Evolutionary conservation across 169 alveolate genomes (phyloP), one percentile per base, ranked within the genome.

Genomic region (Ichthyophthirius multifiliis): DNA sequence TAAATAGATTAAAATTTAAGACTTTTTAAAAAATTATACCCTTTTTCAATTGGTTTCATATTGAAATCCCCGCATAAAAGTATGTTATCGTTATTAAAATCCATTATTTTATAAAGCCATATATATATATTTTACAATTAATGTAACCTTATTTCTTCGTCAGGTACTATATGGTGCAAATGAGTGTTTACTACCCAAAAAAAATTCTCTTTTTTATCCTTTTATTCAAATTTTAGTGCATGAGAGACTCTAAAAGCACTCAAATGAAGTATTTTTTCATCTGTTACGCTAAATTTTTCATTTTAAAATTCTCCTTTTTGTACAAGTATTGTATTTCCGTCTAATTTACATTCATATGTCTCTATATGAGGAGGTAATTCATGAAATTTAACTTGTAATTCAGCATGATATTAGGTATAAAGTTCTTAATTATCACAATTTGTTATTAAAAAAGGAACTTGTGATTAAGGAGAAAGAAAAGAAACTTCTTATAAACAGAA

Each of bases 61-160:
- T 67, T 67, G 20, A 67, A 67, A 67, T 67, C 77, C 41, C 77
- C 77, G 41, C 77, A 67, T 2, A 67, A n/a, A 5, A 67, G 20
- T 39, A 67, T 67, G 16, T 67, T 67, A 10, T 34, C 63, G 3
- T 18, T 9, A 5, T 39, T 4, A 67, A 37, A 67, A 37, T 67
- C 41, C 0, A 62, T 35, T 34, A 67, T 67, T 32, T 67, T 39
- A 18, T 39, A 34, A 20, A 67, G 45, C 77, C 77, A 67, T 27
- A 67, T 23, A 34, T 34, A 30, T 1, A 67, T 4, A 18, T 67
- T 35, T 9, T 39, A 34, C n/a, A 39, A 23, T 31, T 67, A 39
- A 3, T 67, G 39, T 5, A 35, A 39, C 10, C 77, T 41, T 5
- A 37, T 41, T 32, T 23, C 5, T 44, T 44, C n/a, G 41, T 67